These are phyloP conservation scores for Clonostachys chloroleuca DNA, from an alignment of 2,329 filamentous ascomycete species.

Conservation along the genomic window DNA sequence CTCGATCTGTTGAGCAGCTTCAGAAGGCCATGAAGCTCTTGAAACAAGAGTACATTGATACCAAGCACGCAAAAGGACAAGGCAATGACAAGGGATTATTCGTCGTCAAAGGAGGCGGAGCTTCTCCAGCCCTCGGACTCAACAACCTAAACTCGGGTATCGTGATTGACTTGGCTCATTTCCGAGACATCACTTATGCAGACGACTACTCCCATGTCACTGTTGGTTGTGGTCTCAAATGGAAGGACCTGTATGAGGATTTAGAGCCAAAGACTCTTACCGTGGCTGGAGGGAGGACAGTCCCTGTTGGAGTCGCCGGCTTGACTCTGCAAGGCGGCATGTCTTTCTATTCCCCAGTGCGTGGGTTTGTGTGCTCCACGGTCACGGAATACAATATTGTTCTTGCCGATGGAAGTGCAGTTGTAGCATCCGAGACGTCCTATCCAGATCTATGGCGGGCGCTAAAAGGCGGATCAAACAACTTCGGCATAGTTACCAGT, in stretches of 20 bases:
- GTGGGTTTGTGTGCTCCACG: constrained; percentile 42
- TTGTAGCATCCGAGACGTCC: constrained; percentile 25
- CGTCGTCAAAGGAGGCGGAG: constrained; percentile 45
- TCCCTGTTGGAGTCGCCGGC: constrained; percentile 35
- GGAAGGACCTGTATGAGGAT: constrained; percentile 31
- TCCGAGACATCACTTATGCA: constrained; percentile 27
- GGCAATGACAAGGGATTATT: constrained; percentile 19
- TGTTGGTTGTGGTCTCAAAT: constrained; percentile 37
- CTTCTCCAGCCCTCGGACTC: constrained; percentile 36
- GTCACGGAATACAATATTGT: constrained; percentile 41
- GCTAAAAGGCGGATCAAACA: constrained; percentile 6
- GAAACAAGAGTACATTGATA: too few relatives aligned
- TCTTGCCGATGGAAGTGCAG: constrained; percentile 34
- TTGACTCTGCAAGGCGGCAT: constrained; percentile 42
- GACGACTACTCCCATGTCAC: constrained; percentile 24
- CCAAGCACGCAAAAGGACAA: too few relatives aligned
- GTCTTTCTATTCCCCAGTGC: constrained; percentile 36
- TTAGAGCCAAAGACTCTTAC: constrained; percentile 29
- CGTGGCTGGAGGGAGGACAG: constrained; percentile 32
- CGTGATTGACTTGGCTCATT: constrained; percentile 32
- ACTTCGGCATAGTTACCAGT: constrained; percentile 12
- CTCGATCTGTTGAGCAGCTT: too few relatives aligned
- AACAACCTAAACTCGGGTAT: constrained; percentile 34
- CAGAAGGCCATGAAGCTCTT: too few relatives aligned
- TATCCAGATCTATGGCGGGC: constrained; percentile 5